Base-by-base conservation (phyloP, 805 yeast species). In the Soucietia sequanensis region DNA sequence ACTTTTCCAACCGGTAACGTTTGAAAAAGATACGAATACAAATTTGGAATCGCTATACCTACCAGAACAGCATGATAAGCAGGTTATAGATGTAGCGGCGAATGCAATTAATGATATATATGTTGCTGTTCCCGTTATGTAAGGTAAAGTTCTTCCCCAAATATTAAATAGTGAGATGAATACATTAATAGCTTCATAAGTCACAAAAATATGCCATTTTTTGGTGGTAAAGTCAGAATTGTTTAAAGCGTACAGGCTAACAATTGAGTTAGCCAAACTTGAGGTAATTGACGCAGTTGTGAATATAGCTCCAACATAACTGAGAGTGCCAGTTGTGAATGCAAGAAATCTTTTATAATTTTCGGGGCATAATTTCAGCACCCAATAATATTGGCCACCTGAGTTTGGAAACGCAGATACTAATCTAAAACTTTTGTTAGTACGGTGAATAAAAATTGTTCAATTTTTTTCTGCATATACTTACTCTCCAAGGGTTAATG, bases 231-330 rank as follows among this genome's bases (percentile, higher is more conserved):
- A 65, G 12, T 61, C 64, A 5, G 71, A 61, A 21, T 37, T 31
- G 41, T 57, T 56, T 34, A 76, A 48, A 17, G 59, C 60, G 45
- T 61, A 69, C 65, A 78, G 68, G 0, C 82, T 84, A 27, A 74
- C 68, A 13, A 75, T 48, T 16, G 72, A 69, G 8, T 69, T 54
- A 4, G 80, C 79, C 25, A 78, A 60, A 3, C 81, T 64, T 19
- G 80, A 54, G 5, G 79, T 71, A 12, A 76, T 76, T 2, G 83
- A 75, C 4, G 84, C 80, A 33, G 76, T 68, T 8, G 84, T 77
- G 55, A 80, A 80, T n/a, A 80, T 60, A 2, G 83, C 54, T 6
- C 84, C 84, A 22, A 74, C 71, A 72, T 78, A 76, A 24, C 81
- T 81, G 41, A 75, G 65, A 15, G 80, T 67, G n/a, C 84, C 84